A percentile compares a stretch with the other conserved stretches of the same genome.
Evolutionary conservation across 1,139 yeast species (phyloP).

Genomic region (Yamadazyma mexicana): DNA sequence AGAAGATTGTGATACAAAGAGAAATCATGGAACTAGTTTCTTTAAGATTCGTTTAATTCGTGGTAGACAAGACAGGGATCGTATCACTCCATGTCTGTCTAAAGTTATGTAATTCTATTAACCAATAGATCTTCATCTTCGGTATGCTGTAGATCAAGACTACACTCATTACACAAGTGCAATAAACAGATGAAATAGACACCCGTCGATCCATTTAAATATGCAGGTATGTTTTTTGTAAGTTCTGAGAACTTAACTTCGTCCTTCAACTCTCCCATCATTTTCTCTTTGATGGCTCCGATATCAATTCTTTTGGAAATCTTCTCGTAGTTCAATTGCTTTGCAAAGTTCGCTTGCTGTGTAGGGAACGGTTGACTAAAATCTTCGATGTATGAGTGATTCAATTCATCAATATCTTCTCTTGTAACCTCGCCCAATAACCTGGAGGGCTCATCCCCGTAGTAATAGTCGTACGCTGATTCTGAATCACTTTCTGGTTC

Average conservation of each 20-base stretch:
- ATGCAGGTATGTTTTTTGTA: slow-evolving; percentile 52
- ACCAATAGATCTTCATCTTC: slow-evolving; percentile 36
- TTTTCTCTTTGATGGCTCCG: slow-evolving; percentile 6
- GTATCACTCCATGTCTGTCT: too few species aligned
- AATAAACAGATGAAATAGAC: slow-evolving; percentile 82
- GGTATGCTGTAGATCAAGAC: slow-evolving; percentile 58
- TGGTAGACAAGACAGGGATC: not conserved
- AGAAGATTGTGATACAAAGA: too few species aligned
- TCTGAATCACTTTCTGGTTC: slow-evolving; percentile 21
- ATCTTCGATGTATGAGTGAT: slow-evolving; percentile 37
- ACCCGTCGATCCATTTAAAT: slow-evolving; percentile 76
- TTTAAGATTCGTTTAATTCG: not conserved
- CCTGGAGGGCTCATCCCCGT: slow-evolving; percentile 14
- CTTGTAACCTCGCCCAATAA: slow-evolving; percentile 16
- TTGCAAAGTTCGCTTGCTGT: not conserved
- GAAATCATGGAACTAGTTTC: too few species aligned
- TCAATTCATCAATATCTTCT: slow-evolving; percentile 19
- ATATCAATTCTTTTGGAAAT: slow-evolving; percentile 85
- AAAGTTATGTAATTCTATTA: slow-evolving; percentile 6
- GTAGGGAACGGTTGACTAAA: slow-evolving; percentile 29
- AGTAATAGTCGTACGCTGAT: not conserved
- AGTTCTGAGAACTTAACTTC: slow-evolving; percentile 49
- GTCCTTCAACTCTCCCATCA: slow-evolving; percentile 36
- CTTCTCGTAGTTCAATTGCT: slow-evolving; percentile 54
- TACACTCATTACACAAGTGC: slow-evolving; percentile 89